A percentile compares a stretch with the other conserved stretches of the same genome.
Conservation (phyloP, 768 basidiomycete genomes). For the Russula abietina region DNA sequence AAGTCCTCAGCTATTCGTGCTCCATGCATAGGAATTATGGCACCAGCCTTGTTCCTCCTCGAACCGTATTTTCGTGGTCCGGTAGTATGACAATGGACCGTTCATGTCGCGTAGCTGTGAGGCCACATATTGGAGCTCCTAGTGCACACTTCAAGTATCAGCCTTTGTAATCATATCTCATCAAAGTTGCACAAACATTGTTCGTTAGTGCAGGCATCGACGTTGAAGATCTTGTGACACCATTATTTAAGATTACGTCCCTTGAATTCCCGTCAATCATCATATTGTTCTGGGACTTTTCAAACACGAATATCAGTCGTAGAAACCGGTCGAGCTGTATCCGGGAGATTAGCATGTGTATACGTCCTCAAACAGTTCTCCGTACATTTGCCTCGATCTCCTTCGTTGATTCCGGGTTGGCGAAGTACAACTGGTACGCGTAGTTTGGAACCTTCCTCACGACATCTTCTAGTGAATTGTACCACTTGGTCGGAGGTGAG, state of each 20-base stretch:
- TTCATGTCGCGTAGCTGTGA: constrained; percentile 47
- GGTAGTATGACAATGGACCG: constrained; percentile 75
- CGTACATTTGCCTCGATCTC: constrained; percentile 56
- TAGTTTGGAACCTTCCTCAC: constrained; percentile 49
- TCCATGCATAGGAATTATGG: neutral
- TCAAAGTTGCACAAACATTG: constrained; percentile 14
- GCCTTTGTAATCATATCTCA: neutral
- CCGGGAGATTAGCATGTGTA: neutral
- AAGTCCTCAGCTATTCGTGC: neutral
- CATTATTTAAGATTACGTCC: constrained; percentile 9
- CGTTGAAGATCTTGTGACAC: neutral
- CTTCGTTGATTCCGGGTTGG: constrained; percentile 42
- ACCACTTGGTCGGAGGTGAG: constrained; percentile 47
- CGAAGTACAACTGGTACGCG: constrained; percentile 66
- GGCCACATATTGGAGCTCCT: constrained; percentile 55
- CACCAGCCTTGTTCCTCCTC: constrained; percentile 53
- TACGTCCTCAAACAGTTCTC: constrained; percentile 13
- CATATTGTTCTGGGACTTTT: neutral
- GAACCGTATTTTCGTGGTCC: constrained; percentile 52
- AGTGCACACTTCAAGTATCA: neutral
- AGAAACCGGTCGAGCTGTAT: constrained; percentile 27
- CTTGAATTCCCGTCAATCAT: constrained; percentile 18
- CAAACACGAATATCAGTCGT: constrained; percentile 16
- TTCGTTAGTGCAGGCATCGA: constrained; percentile 17
- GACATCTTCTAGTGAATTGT: constrained; percentile 47